Conservation (phyloP, 192 early-diverging fungal genomes). For the Backusella luteola region DNA sequence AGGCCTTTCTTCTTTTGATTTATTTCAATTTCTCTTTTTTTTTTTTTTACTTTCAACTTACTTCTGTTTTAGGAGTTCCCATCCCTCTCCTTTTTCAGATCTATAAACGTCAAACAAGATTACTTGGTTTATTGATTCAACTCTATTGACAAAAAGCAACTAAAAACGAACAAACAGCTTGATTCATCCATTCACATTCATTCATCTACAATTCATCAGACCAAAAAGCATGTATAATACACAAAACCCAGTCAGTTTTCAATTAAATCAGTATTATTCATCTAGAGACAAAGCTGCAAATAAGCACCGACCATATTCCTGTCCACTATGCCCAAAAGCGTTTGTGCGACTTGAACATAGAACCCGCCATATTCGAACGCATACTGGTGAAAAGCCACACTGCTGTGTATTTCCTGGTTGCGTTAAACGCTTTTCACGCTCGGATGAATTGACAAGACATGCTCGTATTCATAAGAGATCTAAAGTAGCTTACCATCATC, state of each 20-base stretch:
- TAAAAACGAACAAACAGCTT: background rate
- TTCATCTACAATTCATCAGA: background rate
- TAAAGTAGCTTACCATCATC: background rate
- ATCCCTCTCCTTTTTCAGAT: background rate
- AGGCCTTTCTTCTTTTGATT: background rate
- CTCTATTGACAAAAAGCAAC: background rate
- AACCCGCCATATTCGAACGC: conserved; percentile 79
- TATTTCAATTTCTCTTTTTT: background rate
- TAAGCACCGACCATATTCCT: conserved; percentile 50
- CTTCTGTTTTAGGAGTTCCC: conserved; percentile 5
- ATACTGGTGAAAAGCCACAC: conserved; percentile 86
- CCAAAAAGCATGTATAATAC: background rate
- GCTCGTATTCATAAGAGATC: conserved; percentile 43
- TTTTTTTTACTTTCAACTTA: background rate
- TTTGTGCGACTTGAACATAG: conserved; percentile 83
- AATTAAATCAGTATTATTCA: background rate
- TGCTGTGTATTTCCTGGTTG: conserved; percentile 65
- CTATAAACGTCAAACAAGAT: background rate
- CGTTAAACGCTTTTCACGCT: conserved; percentile 75
- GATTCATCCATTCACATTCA: background rate
- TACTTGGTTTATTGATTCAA: background rate
- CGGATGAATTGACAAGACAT: conserved; percentile 66
- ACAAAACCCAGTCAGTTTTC: background rate
- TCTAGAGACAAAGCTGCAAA: background rate
- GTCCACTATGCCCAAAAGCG: conserved; percentile 53